A percentile compares a stretch with the other conserved stretches of the same genome.
phyloP scores from a whole-genome alignment of 2,329 filamentous ascomycete species.

The Huntiella savannae region DNA sequence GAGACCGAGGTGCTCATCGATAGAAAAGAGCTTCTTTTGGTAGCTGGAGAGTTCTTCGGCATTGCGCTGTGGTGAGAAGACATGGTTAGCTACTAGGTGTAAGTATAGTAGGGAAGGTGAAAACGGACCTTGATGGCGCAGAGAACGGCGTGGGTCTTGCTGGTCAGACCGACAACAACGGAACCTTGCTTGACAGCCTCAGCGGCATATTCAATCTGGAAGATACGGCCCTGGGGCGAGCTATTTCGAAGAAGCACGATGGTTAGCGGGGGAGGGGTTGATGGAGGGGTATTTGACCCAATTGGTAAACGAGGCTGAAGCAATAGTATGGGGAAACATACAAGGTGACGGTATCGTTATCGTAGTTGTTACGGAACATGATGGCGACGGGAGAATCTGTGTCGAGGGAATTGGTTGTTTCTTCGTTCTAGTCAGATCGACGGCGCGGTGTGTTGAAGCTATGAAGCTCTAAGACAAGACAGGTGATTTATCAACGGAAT shows the following conservation, averaged over 20 bases:
- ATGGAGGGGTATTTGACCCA: too few relatives aligned
- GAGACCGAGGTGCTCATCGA: constrained; percentile 89
- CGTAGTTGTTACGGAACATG: constrained; percentile 99
- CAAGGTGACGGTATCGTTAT: constrained; percentile 99
- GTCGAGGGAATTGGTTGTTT: too few relatives aligned
- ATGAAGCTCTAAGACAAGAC: background rate
- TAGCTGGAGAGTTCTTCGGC: constrained; percentile 98
- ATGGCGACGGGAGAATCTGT: constrained; percentile 19
- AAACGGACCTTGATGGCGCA: constrained; percentile 74
- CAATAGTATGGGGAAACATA: constrained; percentile 29
- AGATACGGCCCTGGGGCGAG: constrained; percentile 97
- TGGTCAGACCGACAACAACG: constrained; percentile 88
- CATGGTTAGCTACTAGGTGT: constrained; percentile 2
- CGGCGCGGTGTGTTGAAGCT: background rate
- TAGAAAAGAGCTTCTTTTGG: constrained; percentile 96
- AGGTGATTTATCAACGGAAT: background rate
- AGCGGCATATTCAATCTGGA: constrained; percentile 97
- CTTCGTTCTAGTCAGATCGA: too few relatives aligned
- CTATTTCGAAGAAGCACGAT: constrained; percentile 26
- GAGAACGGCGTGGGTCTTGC: constrained; percentile 93
- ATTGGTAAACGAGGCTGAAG: background rate
- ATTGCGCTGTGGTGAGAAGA: constrained; percentile 48
- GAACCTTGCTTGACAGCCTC: constrained; percentile 99
- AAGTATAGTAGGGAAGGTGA: background rate
- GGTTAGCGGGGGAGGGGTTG: background rate